These are phyloP conservation scores for Hyaloscypha finlandica DNA, from an alignment of 495 filamentous ascomycete genomes.

Conservation along the genomic window DNA sequence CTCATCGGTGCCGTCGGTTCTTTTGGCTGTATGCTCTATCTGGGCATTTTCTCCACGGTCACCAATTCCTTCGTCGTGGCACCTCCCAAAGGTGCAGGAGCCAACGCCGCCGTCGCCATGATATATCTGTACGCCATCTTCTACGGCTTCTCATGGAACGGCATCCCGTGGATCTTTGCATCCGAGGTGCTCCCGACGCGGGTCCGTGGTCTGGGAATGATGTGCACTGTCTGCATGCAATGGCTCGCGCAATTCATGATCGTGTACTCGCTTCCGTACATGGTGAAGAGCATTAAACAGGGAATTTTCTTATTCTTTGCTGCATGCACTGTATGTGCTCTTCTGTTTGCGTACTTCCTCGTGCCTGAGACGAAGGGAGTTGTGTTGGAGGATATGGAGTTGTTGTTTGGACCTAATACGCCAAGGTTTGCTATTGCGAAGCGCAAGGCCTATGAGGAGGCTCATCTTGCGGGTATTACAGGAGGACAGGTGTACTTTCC, in stretches of 20 bases:
- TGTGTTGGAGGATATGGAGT: conserved; percentile 64
- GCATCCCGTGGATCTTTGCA: conserved; percentile 57
- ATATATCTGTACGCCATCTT: conserved; percentile 50
- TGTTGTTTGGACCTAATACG: background rate
- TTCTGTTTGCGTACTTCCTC: conserved; percentile 45
- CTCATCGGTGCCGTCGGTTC: conserved; percentile 53
- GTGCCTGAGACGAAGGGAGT: conserved; percentile 60
- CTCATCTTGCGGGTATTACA: background rate
- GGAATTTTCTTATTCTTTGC: conserved; percentile 49
- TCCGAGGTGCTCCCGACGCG: conserved; percentile 13
- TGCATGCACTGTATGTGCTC: conserved; percentile 51
- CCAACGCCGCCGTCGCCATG: conserved; percentile 44
- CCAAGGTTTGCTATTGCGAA: background rate
- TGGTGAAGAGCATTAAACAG: conserved; percentile 43
- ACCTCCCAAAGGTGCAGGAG: conserved; percentile 33
- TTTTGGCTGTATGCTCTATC: conserved; percentile 57
- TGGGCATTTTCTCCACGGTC: conserved; percentile 52
- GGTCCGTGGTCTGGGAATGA: conserved; percentile 36
- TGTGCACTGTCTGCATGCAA: conserved; percentile 35
- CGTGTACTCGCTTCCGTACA: conserved; percentile 41
- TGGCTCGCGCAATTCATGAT: conserved; percentile 42
- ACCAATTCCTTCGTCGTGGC: conserved; percentile 36
- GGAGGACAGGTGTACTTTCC: background rate
- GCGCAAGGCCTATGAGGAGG: background rate
- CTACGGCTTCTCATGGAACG: conserved; percentile 54